Conservation (phyloP, 2,329 filamentous ascomycete genomes). For the Fusarium setosum region DNA sequence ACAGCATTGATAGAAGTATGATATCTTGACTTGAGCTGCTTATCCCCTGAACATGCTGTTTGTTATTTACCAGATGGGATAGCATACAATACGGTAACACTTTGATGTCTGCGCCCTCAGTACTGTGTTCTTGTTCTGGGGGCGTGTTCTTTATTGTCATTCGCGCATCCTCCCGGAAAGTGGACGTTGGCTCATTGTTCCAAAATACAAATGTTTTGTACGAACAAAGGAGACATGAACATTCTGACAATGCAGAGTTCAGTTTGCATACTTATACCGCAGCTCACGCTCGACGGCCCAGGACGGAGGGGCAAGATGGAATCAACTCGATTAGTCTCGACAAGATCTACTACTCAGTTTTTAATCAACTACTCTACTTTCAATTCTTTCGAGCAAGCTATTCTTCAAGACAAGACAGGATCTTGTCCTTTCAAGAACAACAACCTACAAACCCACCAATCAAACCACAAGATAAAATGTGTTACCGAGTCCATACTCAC, state of each 20-base stretch:
- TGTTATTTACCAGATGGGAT: too few species aligned
- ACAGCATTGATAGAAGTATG: neutral
- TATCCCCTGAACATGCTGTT: too few species aligned
- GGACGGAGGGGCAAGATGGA: neutral
- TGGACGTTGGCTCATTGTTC: conserved; percentile 5
- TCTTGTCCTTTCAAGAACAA: neutral
- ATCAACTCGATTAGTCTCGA: neutral
- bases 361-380: neutral
- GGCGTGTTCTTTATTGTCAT: neutral
- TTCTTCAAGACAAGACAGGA: neutral
- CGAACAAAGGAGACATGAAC: conserved; percentile 10
- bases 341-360: neutral
- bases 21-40: too few species aligned
- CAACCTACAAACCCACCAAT: too few species aligned
- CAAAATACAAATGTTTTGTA: neutral
- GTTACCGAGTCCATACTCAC: conserved; percentile 41
- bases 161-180: neutral
- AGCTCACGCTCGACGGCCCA: neutral
- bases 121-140: neutral
- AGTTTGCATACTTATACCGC: neutral
- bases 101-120: too few species aligned
- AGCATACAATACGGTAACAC: too few species aligned
- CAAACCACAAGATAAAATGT: too few species aligned
- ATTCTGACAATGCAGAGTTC: neutral
- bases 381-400: too few species aligned